Conservation (phyloP, 2,329 filamentous ascomycete species). For the Fusarium sp. region DNA sequence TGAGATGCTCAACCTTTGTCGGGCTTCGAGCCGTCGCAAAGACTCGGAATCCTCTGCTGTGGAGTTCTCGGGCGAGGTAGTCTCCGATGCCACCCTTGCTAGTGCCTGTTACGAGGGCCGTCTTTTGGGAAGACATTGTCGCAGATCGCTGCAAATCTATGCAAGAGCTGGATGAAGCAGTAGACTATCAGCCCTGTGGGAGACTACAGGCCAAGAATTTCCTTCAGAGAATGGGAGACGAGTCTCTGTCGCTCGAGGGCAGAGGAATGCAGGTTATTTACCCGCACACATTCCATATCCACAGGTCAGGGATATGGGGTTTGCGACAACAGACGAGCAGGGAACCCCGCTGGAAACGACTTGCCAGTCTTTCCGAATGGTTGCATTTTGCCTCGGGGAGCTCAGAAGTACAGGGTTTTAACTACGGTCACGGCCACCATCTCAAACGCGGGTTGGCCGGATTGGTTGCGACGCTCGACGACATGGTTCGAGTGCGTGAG, state of each 20-base stretch:
- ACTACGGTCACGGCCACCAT: background rate
- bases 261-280: background rate
- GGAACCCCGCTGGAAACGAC: background rate
- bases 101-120: constrained; percentile 54
- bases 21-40: constrained; percentile 55
- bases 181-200: background rate
- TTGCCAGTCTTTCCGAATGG: background rate
- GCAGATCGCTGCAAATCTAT: background rate
- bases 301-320: background rate
- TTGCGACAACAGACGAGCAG: background rate
- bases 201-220: background rate
- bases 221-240: background rate
- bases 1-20: constrained; percentile 48
- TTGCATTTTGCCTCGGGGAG: background rate
- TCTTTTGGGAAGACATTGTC: constrained; percentile 26
- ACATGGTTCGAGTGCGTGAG: background rate
- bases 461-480: background rate
- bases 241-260: no score
- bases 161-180: background rate
- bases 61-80: constrained; percentile 54
- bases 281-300: background rate
- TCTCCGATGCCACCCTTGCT: constrained; percentile 55
- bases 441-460: background rate
- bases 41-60: constrained; percentile 51
- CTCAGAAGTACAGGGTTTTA: background rate